phyloP scores from a whole-genome alignment of 805 yeast genomes.

The Starmerella gropengiesseri region DNA sequence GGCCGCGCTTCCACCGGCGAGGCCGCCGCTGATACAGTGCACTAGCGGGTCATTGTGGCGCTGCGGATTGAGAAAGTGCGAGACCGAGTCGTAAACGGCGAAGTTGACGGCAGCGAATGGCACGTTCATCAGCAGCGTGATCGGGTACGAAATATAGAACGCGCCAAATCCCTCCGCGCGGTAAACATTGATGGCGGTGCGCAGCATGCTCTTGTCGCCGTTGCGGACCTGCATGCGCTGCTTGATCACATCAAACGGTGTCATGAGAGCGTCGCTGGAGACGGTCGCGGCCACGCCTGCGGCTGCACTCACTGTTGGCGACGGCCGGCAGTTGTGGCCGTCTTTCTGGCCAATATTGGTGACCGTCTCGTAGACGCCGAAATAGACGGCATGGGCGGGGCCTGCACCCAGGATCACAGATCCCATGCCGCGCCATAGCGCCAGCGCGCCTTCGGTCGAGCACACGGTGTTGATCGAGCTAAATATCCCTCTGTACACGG shows the following conservation, averaged over 20 bases:
- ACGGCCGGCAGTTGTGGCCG: conserved; percentile 49
- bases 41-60: conserved; percentile 70
- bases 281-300: conserved; percentile 89
- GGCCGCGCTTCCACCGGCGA: conserved; percentile 91
- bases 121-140: conserved; percentile 80
- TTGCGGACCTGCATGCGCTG: conserved; percentile 74
- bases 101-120: conserved; percentile 94
- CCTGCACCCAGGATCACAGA: conserved; percentile 96
- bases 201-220: conserved; percentile 25
- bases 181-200: conserved; percentile 28
- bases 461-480: conserved; percentile 62
- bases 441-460: conserved; percentile 77
- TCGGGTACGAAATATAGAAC: conserved; percentile 86
- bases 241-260: conserved; percentile 90
- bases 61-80: conserved; percentile 72
- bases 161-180: conserved; percentile 44
- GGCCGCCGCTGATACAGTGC: conserved; percentile 90
- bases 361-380: conserved; percentile 81
- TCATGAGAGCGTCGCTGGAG: conserved; percentile 90
- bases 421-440: conserved; percentile 88
- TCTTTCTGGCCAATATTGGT: conserved; percentile 41
- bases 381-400: conserved; percentile 96
- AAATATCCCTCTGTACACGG: conserved; percentile 38
- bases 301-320: conserved; percentile 59
- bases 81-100: conserved; percentile 77